Conservation (phyloP, 768 basidiomycete species). For the Suillus discolor region DNA sequence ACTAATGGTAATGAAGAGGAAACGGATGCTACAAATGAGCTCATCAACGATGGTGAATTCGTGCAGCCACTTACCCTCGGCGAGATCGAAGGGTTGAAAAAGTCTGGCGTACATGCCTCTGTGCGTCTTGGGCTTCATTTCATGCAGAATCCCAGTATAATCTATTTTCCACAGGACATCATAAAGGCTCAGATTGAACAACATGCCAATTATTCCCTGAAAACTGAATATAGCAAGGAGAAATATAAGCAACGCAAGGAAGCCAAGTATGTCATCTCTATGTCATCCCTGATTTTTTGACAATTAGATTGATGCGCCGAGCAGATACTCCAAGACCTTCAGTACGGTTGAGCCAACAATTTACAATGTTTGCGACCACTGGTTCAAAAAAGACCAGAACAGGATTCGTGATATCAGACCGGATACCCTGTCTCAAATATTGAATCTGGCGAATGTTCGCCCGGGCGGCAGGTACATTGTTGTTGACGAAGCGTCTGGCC, state of each 20-base stretch:
- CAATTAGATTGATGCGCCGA: conserved; percentile 5
- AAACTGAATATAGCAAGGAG: conserved; percentile 98
- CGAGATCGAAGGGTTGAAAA: conserved; percentile 85
- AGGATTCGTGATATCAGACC: conserved; percentile 83
- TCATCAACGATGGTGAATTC: conserved; percentile 85
- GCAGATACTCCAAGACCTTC: conserved; percentile 85
- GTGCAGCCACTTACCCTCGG: conserved; percentile 82
- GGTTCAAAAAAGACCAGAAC: conserved; percentile 82
- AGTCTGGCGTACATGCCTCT: conserved; percentile 77
- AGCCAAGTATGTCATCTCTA: conserved; percentile 76
- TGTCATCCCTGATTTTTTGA: conserved; percentile 24
- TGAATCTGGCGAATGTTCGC: conserved; percentile 79
- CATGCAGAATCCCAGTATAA: conserved; percentile 10
- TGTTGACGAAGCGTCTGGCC: conserved; percentile 90
- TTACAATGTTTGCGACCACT: conserved; percentile 86
- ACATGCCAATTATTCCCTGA: conserved; percentile 89
- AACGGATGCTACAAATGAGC: conserved; percentile 94
- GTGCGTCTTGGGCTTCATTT: conserved; percentile 40
- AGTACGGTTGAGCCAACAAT: conserved; percentile 86
- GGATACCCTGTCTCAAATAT: conserved; percentile 87
- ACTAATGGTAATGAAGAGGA: conserved; percentile 63
- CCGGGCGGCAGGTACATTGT: conserved; percentile 88
- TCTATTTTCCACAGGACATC: conserved; percentile 69
- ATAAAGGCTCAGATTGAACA: conserved; percentile 93
- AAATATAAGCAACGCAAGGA: conserved; percentile 97